A percentile compares a stretch with the other conserved stretches of the same genome.
These are phyloP conservation scores for Cladosporium cucumerinum DNA, from an alignment of 2,329 filamentous ascomycete species.

Conservation along the genomic window DNA sequence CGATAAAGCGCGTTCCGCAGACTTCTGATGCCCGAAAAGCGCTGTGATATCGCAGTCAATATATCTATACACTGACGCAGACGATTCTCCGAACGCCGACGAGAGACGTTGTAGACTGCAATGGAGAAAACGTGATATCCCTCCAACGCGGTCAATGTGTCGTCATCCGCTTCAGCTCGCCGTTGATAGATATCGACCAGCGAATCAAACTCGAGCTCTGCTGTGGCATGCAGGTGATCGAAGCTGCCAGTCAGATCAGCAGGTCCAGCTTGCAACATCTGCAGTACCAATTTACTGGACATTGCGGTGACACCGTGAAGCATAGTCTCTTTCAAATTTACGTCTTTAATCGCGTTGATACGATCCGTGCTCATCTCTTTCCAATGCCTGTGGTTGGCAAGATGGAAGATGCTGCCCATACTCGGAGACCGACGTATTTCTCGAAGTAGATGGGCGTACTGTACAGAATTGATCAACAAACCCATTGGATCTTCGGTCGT, in stretches of 20 bases:
- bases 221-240: not conserved
- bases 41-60: not conserved
- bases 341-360: not conserved
- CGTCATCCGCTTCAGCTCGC: not conserved
- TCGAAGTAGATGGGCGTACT: conserved; percentile 4
- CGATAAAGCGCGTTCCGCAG: not conserved
- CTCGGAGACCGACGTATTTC: not conserved
- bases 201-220: not conserved
- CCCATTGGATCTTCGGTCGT: not conserved
- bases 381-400: conserved; percentile 6
- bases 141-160: not conserved
- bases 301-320: not conserved
- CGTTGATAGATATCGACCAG: not conserved
- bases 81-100: not conserved
- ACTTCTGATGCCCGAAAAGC: not conserved
- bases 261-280: not conserved
- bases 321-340: not conserved
- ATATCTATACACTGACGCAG: not conserved
- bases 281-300: conserved; percentile 1
- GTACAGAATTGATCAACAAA: not conserved
- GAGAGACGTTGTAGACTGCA: not conserved
- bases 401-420: conserved; percentile 9
- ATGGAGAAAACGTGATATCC: conserved; percentile 1
- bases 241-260: not conserved
- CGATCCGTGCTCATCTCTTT: conserved; percentile 3